Evolutionary conservation across 257 asterid genomes (phyloP).

Genomic region (Solanum chmielewskii): DNA sequence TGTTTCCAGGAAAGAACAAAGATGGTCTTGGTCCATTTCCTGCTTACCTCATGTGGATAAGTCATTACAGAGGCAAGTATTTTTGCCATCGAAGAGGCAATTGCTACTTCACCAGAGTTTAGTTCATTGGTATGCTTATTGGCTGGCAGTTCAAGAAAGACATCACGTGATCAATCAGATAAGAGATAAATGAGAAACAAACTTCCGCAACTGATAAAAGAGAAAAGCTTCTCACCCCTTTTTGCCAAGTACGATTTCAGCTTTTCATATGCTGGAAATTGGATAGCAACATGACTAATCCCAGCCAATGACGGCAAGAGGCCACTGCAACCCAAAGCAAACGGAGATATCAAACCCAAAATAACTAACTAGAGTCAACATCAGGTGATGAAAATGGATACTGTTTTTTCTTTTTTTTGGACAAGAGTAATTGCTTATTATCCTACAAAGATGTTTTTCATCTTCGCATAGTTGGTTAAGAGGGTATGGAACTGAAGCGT

Average conservation of each 20-base stretch:
- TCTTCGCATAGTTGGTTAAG: neutral
- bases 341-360: neutral
- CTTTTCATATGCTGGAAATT: constrained; percentile 90
- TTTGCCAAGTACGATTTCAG: constrained; percentile 66
- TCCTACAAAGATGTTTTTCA: neutral
- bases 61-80: constrained; percentile 77
- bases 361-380: neutral
- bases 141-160: constrained; percentile 20
- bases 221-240: constrained; percentile 34
- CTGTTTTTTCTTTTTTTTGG: neutral
- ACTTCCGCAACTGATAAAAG: neutral
- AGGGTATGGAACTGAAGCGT: neutral
- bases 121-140: constrained; percentile 47
- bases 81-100: constrained; percentile 81
- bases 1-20: neutral
- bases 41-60: constrained; percentile 88
- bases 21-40: neutral
- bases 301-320: constrained; percentile 95
- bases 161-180: neutral
- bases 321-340: constrained; percentile 53
- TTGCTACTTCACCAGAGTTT: constrained; percentile 56
- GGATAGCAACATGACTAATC: constrained; percentile 88
- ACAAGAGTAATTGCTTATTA: neutral
- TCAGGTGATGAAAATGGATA: neutral
- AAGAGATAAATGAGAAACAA: neutral